These are phyloP conservation scores for Chalciporus sp. DNA, from an alignment of 1,284 basidiomycete genomes.

Conservation along the genomic window DNA sequence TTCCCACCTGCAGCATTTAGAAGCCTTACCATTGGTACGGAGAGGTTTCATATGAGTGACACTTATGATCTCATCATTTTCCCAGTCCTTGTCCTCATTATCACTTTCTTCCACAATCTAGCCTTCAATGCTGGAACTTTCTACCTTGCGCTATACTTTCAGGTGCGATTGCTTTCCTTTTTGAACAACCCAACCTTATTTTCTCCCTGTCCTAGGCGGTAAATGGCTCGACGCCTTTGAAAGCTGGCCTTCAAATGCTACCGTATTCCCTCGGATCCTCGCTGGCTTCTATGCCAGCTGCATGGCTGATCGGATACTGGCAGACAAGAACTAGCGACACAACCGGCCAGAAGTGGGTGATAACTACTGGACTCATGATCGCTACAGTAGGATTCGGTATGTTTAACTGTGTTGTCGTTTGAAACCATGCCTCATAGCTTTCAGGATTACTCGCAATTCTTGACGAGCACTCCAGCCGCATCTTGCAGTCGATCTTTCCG, in stretches of 20 bases:
- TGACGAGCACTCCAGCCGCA: constrained; percentile 48
- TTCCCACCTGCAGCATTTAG: constrained; percentile 68
- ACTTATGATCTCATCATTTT: constrained; percentile 21
- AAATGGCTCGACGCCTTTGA: constrained; percentile 61
- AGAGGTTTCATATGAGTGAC: constrained; percentile 9
- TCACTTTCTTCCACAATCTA: constrained; percentile 78
- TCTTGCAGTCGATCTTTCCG: constrained; percentile 55
- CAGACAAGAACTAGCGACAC: constrained; percentile 59
- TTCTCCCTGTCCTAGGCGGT: constrained; percentile 51
- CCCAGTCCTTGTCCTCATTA: constrained; percentile 62
- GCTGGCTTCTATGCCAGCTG: constrained; percentile 76
- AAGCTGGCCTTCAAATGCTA: constrained; percentile 71
- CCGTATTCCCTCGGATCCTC: constrained; percentile 83
- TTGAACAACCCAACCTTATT: constrained; percentile 10
- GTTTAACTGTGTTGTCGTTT: constrained; percentile 5
- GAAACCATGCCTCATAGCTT: constrained; percentile 8
- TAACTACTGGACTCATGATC: constrained; percentile 61
- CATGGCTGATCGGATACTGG: constrained; percentile 71
- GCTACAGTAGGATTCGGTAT: constrained; percentile 75
- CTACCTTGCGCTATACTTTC: constrained; percentile 78
- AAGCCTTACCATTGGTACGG: constrained; percentile 59
- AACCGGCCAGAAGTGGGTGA: constrained; percentile 63
- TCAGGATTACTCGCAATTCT: constrained; percentile 68
- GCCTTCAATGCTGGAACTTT: constrained; percentile 81
- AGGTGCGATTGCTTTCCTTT: constrained; percentile 46